Base-by-base conservation (phyloP, 805 yeast genomes). In the Torulaspora delbrueckii region DNA sequence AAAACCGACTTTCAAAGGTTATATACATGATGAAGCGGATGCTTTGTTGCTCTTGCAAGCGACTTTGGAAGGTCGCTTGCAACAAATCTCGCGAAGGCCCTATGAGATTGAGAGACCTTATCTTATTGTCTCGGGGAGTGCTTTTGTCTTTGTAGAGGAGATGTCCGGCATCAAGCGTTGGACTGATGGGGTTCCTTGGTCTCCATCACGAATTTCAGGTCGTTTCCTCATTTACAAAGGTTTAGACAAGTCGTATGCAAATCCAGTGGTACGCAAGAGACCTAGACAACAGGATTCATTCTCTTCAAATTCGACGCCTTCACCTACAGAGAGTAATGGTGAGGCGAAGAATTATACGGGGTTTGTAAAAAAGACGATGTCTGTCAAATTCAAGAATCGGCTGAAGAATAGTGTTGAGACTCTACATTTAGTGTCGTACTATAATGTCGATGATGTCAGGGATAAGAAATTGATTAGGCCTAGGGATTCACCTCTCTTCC, bases 141-240 rank as follows among this genome's bases (percentile, higher is more conserved):
- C 88, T 1, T 89, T 90, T 65, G 87, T 91, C 1, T 89, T 90
- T 59, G 77, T 84, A 39, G 96, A 90, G 64, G 87, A 84, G 54
- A 71, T 76, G 9, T 81, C 90, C 0, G 89, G 91, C 2, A 89
- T 90, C 49, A 86, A 85, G 61, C 73, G 98, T 48, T 90, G 98
- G 98, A 90, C 98, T 1, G 98, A 90, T 59, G 96, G 96, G n/a
- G 78, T 86, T 10, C 73, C 90, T 10, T 90, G 98, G 98, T 81
- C 90, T 2, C 96, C 97, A 0, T 84, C 95, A 2, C 72, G 97
- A 40, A 88, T 90, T 32, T 72, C 88, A 23, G 96, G 96, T 5
- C 73, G 93, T 47, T 90, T 90, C 56, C 69, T 90, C 27, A 82
- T 90, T 8, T 90, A 90, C 64, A 76, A 95, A 23, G 95, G 89